A percentile compares a stretch with the other conserved stretches of the same genome.
These are phyloP conservation scores for Calycina marina DNA, from an alignment of 2,329 filamentous ascomycete genomes.

Conservation along the genomic window DNA sequence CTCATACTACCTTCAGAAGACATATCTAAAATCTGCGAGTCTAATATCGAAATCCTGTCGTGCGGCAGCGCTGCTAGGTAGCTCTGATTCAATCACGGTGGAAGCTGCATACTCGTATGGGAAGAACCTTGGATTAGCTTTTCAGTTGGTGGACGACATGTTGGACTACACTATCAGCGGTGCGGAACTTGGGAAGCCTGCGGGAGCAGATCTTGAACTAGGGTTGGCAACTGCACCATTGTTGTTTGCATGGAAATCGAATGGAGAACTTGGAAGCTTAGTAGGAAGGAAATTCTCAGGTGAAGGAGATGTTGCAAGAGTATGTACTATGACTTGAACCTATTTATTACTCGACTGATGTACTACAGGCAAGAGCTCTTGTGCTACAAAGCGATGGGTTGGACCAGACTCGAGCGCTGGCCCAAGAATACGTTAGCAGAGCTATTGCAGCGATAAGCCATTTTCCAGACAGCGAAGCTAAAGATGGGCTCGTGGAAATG, in stretches of 20 bases:
- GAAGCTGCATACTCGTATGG: slow-evolving; percentile 88
- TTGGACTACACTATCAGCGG: slow-evolving; percentile 86
- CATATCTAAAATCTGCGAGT: slow-evolving; percentile 91
- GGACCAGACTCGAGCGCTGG: slow-evolving; percentile 79
- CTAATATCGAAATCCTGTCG: slow-evolving; percentile 94
- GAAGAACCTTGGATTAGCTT: slow-evolving; percentile 84
- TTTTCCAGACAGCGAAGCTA: slow-evolving; percentile 92
- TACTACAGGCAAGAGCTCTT: slow-evolving; percentile 62
- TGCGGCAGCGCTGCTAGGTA: slow-evolving; percentile 73
- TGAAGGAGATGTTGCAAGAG: slow-evolving; percentile 72
- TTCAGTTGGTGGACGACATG: slow-evolving; percentile 97
- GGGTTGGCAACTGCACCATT: slow-evolving; percentile 88
- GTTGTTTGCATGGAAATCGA: slow-evolving; percentile 88
- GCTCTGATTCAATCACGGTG: slow-evolving; percentile 61
- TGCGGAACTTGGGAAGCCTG: slow-evolving; percentile 80
- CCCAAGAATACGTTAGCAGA: slow-evolving; percentile 79
- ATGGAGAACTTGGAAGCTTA: slow-evolving; percentile 67
- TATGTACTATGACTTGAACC: slow-evolving; percentile 37
- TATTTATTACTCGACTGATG: background rate
- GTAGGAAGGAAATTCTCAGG: slow-evolving; percentile 82
- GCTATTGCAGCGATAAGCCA: slow-evolving; percentile 69
- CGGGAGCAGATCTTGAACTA: slow-evolving; percentile 83
- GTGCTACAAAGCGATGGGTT: slow-evolving; percentile 76
- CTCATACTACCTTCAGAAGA: slow-evolving; percentile 93
- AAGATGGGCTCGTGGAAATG: slow-evolving; percentile 84